Base-by-base conservation (phyloP, 1,284 basidiomycete genomes). In the Pisolithus thermaeus region DNA sequence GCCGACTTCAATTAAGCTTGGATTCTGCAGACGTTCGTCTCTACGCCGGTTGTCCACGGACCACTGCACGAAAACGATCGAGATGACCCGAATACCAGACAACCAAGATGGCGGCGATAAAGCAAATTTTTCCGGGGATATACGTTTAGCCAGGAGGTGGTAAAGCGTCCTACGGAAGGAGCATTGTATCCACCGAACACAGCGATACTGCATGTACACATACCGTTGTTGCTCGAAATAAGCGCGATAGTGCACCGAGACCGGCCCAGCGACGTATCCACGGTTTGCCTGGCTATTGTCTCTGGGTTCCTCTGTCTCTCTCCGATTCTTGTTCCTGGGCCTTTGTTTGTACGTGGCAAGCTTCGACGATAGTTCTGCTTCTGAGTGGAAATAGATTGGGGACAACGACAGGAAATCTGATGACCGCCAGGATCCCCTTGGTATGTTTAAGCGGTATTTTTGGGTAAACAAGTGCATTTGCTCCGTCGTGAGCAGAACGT, bases 271-370 rank as follows among this genome's bases (percentile, higher is more conserved):
- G 50, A 67, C 47, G 16, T 66, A 69, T 1, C 68, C 64, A 8
- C 65, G 44, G n/a, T 66, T 66, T 0, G 64, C 64, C 30, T 54
- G 51, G 30, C 64, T 69, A n/a, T 66, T 68, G 16, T 66, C 64
- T 30, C 18, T 14, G 3, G 30, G 30, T 6, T 41, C 16, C 14
- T 56, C 63, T 0, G 7, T 4, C 1, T 57, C 61, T 7, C 62
- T 56, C 8, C 56, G 40, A 42, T 63, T 61, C 46, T 63, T 61
- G 47, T 70, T 69, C 4, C 64, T 58, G 0, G 62, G 54, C 4
- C 61, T 56, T 32, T 66, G 62, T 22, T 59, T 70, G 51, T 70
- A 66, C 14, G 54, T 61, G 14, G 51, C 54, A 7, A 63, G 27
- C 49, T 66, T 66, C 20, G 36, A 54, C 1, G 54, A 38, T 11